Evolutionary conservation across 192 early-diverging fungal genomes (phyloP).

Genomic region (Kappamyces sp.): DNA sequence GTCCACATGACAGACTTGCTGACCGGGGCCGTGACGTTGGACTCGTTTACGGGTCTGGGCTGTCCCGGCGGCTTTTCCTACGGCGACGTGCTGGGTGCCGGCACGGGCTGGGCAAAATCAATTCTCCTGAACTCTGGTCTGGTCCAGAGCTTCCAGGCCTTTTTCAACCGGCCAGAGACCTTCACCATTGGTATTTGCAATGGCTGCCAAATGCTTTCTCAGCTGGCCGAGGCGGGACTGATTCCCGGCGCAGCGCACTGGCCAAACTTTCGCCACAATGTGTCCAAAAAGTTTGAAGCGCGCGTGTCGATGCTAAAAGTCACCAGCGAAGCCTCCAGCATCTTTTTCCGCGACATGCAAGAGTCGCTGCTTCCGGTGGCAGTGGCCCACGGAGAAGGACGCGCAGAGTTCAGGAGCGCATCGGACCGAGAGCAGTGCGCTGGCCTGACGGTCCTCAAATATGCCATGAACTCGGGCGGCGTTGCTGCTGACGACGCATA

Average conservation of each 20-base stretch:
- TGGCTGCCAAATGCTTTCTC: constrained; percentile 95
- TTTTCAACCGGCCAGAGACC: constrained; percentile 82
- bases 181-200: constrained; percentile 98
- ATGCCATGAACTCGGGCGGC: constrained; percentile 74
- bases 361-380: constrained; percentile 88
- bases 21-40: constrained; percentile 36
- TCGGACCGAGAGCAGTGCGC: constrained; percentile 50
- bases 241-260: constrained; percentile 83
- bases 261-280: constrained; percentile 89
- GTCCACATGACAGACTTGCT: constrained; percentile 98
- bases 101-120: constrained; percentile 93
- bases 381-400: constrained; percentile 96
- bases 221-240: constrained; percentile 73
- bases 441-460: constrained; percentile 36
- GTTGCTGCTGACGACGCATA: constrained; percentile 68
- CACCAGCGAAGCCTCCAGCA: constrained; percentile 30
- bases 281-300: constrained; percentile 93
- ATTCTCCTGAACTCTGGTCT: constrained; percentile 69
- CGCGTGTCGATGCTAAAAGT: constrained; percentile 77
- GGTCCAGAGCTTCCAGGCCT: constrained; percentile 66
- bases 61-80: constrained; percentile 98
- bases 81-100: constrained; percentile 99
- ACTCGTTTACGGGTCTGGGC: constrained; percentile 78
- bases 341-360: constrained; percentile 89
- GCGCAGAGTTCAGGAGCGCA: constrained; percentile 64